Evolutionary conservation across 2,329 filamentous ascomycete species (phyloP).

Genomic region (Arthrobotrys conoides): DNA sequence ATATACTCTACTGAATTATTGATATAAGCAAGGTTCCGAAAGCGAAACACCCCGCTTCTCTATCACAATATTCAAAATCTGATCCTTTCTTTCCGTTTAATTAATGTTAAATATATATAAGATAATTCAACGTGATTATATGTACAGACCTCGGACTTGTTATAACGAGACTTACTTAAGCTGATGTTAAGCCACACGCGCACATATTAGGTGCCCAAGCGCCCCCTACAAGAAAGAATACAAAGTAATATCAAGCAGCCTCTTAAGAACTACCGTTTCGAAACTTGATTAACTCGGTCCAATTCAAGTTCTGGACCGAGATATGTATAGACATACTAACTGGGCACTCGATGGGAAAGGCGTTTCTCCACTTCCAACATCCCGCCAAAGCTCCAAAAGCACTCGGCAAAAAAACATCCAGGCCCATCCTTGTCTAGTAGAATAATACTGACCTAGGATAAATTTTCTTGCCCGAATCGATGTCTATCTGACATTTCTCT

Average conservation of each 20-base stretch:
- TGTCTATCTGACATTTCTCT: conserved; percentile 29
- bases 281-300: conserved; percentile 37
- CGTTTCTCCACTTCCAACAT: conserved; percentile 44
- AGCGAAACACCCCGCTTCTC: no score
- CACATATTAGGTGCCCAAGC: neutral
- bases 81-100: no score
- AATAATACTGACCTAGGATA: conserved; percentile 31
- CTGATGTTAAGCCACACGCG: no score
- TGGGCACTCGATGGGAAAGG: conserved; percentile 22
- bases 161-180: neutral
- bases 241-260: conserved; percentile 32
- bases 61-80: no score
- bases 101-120: no score
- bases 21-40: no score
- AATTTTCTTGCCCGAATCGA: conserved; percentile 28
- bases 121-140: no score
- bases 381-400: conserved; percentile 27
- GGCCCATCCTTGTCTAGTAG: conserved; percentile 36
- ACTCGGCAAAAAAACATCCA: conserved; percentile 22
- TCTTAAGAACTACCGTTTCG: conserved; percentile 44
- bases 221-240: conserved; percentile 1
- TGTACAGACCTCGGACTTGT: neutral
- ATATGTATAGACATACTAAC: neutral
- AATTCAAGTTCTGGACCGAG: conserved; percentile 48
- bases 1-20: neutral